Percentiles rank a stretch among this genome's conserved stretches.
Evolutionary conservation across 2,329 filamentous ascomycete species (phyloP).

Genomic region (Thermoascus crustaceus): DNA sequence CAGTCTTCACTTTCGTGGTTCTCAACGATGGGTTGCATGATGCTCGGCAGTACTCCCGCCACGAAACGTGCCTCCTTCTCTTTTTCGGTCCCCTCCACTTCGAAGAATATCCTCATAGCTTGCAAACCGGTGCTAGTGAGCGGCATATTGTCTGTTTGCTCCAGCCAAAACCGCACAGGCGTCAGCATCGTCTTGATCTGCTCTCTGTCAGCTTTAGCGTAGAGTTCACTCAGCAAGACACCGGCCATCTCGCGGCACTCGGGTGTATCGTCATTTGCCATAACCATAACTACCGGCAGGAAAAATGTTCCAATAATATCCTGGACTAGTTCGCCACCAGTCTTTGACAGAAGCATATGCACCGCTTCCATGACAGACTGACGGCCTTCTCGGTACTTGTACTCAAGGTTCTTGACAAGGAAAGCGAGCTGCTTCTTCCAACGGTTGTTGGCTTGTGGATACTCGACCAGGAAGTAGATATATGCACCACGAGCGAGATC

Average conservation of each 20-base stretch:
- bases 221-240: constrained; percentile 70
- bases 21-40: constrained; percentile 45
- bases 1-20: constrained; percentile 47
- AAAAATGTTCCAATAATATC: constrained; percentile 77
- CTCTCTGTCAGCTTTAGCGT: constrained; percentile 67
- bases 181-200: constrained; percentile 61
- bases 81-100: constrained; percentile 56
- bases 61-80: constrained; percentile 61
- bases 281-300: constrained; percentile 72
- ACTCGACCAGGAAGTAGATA: constrained; percentile 89
- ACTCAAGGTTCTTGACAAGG: constrained; percentile 82
- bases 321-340: constrained; percentile 71
- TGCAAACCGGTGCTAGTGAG: constrained; percentile 69
- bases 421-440: constrained; percentile 87
- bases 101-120: constrained; percentile 75
- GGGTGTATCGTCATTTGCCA: constrained; percentile 80
- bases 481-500: constrained; percentile 84
- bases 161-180: constrained; percentile 67
- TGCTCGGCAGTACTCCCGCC: constrained; percentile 44
- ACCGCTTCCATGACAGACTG: constrained; percentile 90
- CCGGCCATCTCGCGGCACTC: constrained; percentile 78
- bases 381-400: constrained; percentile 78
- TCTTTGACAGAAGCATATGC: constrained; percentile 76
- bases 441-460: constrained; percentile 81
- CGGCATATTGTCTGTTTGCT: constrained; percentile 62